Conservation (phyloP, 257 asterid species). For the Euphrasia confusa region DNA sequence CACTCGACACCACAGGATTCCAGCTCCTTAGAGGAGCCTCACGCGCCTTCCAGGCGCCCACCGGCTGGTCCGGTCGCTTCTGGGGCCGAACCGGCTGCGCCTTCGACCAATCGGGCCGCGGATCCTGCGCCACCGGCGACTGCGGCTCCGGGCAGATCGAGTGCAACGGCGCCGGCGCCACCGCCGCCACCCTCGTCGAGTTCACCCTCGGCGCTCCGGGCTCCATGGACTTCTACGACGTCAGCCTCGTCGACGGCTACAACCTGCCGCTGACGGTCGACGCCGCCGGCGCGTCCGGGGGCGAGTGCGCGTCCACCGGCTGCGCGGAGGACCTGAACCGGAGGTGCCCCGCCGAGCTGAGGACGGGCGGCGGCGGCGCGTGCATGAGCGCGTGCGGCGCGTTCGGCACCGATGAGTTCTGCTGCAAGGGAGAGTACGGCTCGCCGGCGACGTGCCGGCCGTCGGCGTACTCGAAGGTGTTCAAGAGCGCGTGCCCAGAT, state of each 20-base stretch:
- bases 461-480: conserved; percentile 56
- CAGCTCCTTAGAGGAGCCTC: conserved; percentile 49
- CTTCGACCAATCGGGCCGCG: conserved; percentile 48
- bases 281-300: conserved; percentile 48
- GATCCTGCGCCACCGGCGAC: conserved; percentile 65
- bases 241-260: conserved; percentile 78
- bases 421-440: conserved; percentile 57
- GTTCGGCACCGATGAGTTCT: conserved; percentile 52
- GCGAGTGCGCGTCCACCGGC: conserved; percentile 61
- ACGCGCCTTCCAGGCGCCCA: conserved; percentile 57
- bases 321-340: conserved; percentile 56
- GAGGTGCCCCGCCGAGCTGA: conserved; percentile 58
- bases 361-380: conserved; percentile 49
- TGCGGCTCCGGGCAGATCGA: conserved; percentile 65
- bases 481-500: conserved; percentile 67
- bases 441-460: conserved; percentile 66
- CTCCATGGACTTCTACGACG: conserved; percentile 72
- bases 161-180: conserved; percentile 74
- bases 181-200: conserved; percentile 72
- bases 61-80: conserved; percentile 85
- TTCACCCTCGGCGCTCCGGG: conserved; percentile 71
- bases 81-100: conserved; percentile 74
- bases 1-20: conserved; percentile 56
- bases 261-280: conserved; percentile 66
- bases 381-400: conserved; percentile 80